These are phyloP conservation scores for Colletotrichum sidae DNA, from an alignment of 2,329 filamentous ascomycete genomes.

Conservation along the genomic window DNA sequence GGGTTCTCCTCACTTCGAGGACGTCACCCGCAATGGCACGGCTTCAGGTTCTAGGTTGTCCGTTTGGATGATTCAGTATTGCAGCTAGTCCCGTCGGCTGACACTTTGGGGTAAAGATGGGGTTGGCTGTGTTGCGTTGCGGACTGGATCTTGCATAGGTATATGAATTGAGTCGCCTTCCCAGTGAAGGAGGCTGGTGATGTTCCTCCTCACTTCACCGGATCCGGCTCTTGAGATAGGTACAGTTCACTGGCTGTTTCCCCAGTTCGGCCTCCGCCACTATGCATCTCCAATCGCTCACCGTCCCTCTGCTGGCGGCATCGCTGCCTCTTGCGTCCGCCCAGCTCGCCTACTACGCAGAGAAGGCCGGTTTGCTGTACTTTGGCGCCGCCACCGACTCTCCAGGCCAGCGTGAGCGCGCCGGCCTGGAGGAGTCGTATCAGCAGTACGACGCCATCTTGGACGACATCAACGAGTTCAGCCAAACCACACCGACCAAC, in stretches of 20 bases:
- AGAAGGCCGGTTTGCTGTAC: conserved; percentile 66
- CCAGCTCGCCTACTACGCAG: conserved; percentile 61
- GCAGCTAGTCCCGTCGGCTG: conserved; percentile 12
- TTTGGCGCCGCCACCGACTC: conserved; percentile 73
- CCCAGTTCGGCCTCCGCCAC: conserved; percentile 10
- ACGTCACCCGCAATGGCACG: conserved; percentile 20
- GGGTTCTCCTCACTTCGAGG: conserved; percentile 30
- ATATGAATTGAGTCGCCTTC: conserved; percentile 32
- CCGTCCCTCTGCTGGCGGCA: conserved; percentile 44
- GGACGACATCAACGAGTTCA: conserved; percentile 66
- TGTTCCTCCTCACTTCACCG: conserved; percentile 3
- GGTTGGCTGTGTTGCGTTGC: conserved; percentile 8
- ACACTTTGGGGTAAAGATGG: conserved; percentile 23
- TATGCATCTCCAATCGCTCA: conserved; percentile 41
- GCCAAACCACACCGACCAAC: conserved; percentile 71
- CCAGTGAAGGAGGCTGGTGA: background rate
- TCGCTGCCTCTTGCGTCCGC: conserved; percentile 45
- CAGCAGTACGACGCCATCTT: conserved; percentile 65
- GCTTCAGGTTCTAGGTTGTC: background rate
- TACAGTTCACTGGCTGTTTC: background rate
- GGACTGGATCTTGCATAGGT: conserved; percentile 27
- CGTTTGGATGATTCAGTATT: conserved; percentile 15
- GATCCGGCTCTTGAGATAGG: conserved; percentile 22
- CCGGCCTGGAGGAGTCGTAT: conserved; percentile 62
- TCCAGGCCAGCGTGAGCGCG: conserved; percentile 51